These are phyloP conservation scores for Hypsizygus marmoreus DNA, from an alignment of 768 basidiomycete genomes.

Conservation along the genomic window DNA sequence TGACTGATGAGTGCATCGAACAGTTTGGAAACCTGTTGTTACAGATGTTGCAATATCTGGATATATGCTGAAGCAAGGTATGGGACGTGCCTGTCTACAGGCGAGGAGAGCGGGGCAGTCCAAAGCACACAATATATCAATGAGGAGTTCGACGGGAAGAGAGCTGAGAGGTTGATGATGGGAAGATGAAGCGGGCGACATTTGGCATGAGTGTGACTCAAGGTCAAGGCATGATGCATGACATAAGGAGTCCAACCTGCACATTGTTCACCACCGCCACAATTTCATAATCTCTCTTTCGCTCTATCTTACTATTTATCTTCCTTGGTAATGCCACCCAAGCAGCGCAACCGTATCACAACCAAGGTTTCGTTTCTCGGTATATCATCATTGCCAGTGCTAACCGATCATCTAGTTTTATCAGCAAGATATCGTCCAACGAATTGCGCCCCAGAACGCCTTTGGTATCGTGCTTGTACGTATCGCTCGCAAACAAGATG, in stretches of 20 bases:
- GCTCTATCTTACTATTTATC: neutral
- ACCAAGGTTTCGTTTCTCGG: conserved; percentile 20
- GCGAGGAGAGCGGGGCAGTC: conserved; percentile 20
- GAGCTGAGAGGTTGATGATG: conserved; percentile 4
- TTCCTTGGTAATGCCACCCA: conserved; percentile 12
- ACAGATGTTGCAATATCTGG: neutral
- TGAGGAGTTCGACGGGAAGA: conserved; percentile 21
- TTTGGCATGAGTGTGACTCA: neutral
- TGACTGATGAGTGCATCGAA: conserved; percentile 27
- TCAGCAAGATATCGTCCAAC: conserved; percentile 66
- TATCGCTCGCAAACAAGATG: conserved; percentile 5
- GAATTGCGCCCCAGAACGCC: conserved; percentile 37
- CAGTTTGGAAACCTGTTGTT: conserved; percentile 32
- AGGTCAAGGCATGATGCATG: too few relatives aligned
- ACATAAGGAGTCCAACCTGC: neutral
- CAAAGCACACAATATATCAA: conserved; percentile 12
- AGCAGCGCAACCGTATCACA: conserved; percentile 9
- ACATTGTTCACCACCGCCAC: neutral
- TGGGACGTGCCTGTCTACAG: conserved; percentile 27
- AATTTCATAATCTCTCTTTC: neutral
- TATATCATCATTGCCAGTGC: neutral
- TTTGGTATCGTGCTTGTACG: conserved; percentile 70
- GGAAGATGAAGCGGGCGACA: neutral
- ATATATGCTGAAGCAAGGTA: neutral
- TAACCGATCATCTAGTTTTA: conserved; percentile 48